Evolutionary conservation across 140 eudicot species (phyloP).

Genomic region (Oenanthe javanica): DNA sequence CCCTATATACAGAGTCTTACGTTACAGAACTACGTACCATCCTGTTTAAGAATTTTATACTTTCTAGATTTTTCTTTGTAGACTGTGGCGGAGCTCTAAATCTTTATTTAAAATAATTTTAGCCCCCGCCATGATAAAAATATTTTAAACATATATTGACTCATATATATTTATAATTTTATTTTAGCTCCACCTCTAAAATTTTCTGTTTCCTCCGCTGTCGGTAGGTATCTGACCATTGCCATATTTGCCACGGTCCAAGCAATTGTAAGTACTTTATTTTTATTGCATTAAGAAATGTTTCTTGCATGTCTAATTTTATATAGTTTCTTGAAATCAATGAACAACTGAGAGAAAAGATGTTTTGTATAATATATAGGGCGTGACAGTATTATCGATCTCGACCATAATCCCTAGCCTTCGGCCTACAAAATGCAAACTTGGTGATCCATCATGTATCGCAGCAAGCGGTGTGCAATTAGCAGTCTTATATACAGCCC

Average conservation of each 20-base stretch:
- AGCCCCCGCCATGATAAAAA: too few relatives aligned
- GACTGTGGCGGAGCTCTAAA: too few relatives aligned
- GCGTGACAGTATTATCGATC: constrained; percentile 54
- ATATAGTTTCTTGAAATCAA: not conserved
- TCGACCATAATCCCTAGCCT: constrained; percentile 67
- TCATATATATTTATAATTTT: too few relatives aligned
- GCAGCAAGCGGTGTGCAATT: constrained; percentile 43
- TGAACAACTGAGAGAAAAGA: not conserved
- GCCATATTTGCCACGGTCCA: constrained; percentile 53
- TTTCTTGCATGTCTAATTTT: not conserved
- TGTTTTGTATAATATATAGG: constrained; percentile 22
- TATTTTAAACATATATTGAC: too few relatives aligned
- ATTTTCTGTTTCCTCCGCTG: too few relatives aligned
- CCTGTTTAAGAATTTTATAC: too few relatives aligned
- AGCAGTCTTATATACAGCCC: constrained; percentile 37
- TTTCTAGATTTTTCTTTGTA: too few relatives aligned
- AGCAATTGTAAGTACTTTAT: constrained; percentile 37
- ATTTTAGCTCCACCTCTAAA: too few relatives aligned
- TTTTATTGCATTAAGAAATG: not conserved
- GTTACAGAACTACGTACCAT: too few relatives aligned
- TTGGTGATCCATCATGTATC: constrained; percentile 29
- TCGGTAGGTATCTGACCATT: constrained; percentile 57
- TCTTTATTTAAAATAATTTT: too few relatives aligned
- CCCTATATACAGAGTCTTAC: too few relatives aligned
- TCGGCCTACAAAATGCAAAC: constrained; percentile 61